A percentile compares a stretch with the other conserved stretches of the same genome.
phyloP scores from a whole-genome alignment of 345 rosid genomes.

The Citrus glauca region DNA sequence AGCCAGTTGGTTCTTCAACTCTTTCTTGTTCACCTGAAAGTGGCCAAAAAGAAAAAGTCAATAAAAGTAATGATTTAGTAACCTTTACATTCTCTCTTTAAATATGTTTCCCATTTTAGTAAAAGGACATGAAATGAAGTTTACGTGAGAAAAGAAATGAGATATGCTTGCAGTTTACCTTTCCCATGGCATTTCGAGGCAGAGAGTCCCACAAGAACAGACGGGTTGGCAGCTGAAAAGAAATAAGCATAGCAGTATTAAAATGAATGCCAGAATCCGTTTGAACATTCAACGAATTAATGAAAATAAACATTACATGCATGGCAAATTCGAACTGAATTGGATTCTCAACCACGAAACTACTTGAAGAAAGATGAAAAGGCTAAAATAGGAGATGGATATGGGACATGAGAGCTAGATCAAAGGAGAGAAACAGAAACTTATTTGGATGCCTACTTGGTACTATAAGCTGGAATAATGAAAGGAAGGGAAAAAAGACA shows the following conservation, averaged over 20 bases:
- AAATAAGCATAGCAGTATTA: neutral
- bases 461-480: neutral
- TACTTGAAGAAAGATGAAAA: neutral
- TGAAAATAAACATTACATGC: neutral
- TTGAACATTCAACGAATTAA: neutral
- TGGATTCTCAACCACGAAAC: neutral
- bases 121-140: neutral
- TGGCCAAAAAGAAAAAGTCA: neutral
- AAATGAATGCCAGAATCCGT: neutral
- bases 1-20: conserved; percentile 65
- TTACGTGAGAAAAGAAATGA: neutral
- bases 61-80: neutral
- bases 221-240: conserved; percentile 72
- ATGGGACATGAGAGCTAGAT: neutral
- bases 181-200: conserved; percentile 99
- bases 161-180: conserved; percentile 40
- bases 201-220: conserved; percentile 79
- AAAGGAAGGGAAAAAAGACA: neutral
- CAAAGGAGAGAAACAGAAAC: neutral
- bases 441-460: neutral
- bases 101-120: neutral
- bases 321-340: neutral
- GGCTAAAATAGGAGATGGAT: neutral
- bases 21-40: conserved; percentile 89
- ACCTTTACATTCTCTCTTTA: neutral